Evolutionary conservation across 179 eudicot species (phyloP).

Genomic region (Silene vulgaris): DNA sequence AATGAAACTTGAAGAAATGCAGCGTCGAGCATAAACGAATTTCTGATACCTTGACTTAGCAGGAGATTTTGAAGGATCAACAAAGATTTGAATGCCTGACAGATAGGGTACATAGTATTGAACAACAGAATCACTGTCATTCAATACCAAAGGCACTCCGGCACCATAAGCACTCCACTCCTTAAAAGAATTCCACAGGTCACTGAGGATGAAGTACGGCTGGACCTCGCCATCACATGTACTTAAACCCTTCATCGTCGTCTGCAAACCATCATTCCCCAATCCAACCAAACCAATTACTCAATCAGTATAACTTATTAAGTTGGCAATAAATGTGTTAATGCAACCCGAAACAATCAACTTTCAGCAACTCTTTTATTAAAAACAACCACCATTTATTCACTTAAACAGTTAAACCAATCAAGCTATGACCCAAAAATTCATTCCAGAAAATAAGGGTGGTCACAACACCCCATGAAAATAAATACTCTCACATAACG

Average conservation of each 20-base stretch:
- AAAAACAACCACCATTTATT: background rate
- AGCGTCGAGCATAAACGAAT: conserved; percentile 20
- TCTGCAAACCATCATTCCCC: conserved; percentile 39
- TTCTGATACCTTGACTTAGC: conserved; percentile 50
- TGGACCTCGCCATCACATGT: conserved; percentile 59
- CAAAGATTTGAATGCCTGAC: conserved; percentile 78
- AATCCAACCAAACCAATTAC: conserved; percentile 7
- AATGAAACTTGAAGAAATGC: conserved; percentile 1
- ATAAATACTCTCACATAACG: too few species aligned
- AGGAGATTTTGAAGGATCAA: conserved; percentile 41
- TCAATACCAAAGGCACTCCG: conserved; percentile 85
- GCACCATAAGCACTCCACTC: conserved; percentile 98
- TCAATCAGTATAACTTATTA: conserved; percentile 13
- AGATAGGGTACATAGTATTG: conserved; percentile 92
- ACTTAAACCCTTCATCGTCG: conserved; percentile 58
- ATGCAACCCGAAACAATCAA: conserved; percentile 1
- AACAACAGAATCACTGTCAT: conserved; percentile 69
- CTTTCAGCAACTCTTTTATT: background rate
- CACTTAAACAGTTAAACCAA: background rate
- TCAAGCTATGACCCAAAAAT: background rate
- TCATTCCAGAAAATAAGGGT: background rate
- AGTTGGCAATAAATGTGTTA: background rate
- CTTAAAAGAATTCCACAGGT: conserved; percentile 89
- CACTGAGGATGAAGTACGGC: conserved; percentile 71
- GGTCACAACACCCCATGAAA: too few species aligned